A percentile compares a stretch with the other conserved stretches of the same genome.
phyloP scores from a whole-genome alignment of 2,329 filamentous ascomycete species.

The Cordyceps cateniannulata region DNA sequence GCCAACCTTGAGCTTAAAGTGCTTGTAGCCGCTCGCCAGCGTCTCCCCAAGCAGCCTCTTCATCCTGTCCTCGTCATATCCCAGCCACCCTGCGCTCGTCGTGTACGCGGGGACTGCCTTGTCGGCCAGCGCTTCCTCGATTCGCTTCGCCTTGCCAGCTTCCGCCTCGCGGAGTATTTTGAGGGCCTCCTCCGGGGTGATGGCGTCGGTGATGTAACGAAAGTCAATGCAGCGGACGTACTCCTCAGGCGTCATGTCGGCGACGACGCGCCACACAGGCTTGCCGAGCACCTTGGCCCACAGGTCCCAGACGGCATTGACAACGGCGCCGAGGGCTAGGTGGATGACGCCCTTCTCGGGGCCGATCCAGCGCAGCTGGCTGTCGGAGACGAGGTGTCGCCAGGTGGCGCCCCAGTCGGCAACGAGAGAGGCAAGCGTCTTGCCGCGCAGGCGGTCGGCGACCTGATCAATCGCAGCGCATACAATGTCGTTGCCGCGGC shows the following conservation, averaged over 20 bases:
- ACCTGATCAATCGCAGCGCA: conserved; percentile 77
- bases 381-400: conserved; percentile 87
- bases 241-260: conserved; percentile 84
- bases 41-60: conserved; percentile 66
- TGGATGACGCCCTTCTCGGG: conserved; percentile 93
- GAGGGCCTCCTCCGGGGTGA: conserved; percentile 79
- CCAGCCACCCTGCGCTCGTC: conserved; percentile 86
- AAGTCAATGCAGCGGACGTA: conserved; percentile 88
- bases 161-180: conserved; percentile 61
- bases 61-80: conserved; percentile 85
- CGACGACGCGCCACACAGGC: conserved; percentile 84
- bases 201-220: conserved; percentile 88
- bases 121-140: conserved; percentile 66
- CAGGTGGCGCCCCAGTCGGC: conserved; percentile 81
- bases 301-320: conserved; percentile 93
- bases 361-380: conserved; percentile 87
- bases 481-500: conserved; percentile 87
- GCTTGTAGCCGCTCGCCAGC: conserved; percentile 66
- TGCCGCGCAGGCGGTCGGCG: conserved; percentile 67
- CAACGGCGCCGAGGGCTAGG: conserved; percentile 79
- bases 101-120: conserved; percentile 85
- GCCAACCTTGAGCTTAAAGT: conserved; percentile 92
- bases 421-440: conserved; percentile 70
- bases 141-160: conserved; percentile 60
- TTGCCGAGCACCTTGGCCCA: conserved; percentile 84